phyloP scores from a whole-genome alignment of 805 yeast species.

The Kluyveromyces lactis region DNA sequence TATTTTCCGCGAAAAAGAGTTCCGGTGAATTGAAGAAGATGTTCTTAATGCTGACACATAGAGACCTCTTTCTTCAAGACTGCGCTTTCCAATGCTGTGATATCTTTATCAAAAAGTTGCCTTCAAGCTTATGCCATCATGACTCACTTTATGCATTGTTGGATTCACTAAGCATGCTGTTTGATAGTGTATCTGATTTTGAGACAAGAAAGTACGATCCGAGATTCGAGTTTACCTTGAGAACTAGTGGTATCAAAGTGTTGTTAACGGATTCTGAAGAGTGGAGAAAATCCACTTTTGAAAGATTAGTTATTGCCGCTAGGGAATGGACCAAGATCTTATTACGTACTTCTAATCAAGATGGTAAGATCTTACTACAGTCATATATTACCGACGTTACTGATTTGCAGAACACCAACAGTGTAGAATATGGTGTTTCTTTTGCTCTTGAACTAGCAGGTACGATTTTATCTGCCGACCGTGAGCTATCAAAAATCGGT shows the following conservation, averaged over 20 bases:
- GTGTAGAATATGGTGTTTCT: conserved; percentile 70
- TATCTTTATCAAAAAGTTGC: conserved; percentile 52
- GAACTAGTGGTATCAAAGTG: conserved; percentile 31
- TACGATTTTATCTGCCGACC: conserved; percentile 52
- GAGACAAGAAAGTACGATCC: conserved; percentile 83
- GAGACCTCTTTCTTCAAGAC: conserved; percentile 64
- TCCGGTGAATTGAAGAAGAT: conserved; percentile 65
- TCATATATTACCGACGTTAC: conserved; percentile 54
- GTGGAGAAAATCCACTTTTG: conserved; percentile 67
- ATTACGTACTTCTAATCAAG: conserved; percentile 54
- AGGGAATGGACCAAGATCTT: conserved; percentile 58
- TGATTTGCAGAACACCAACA: conserved; percentile 29
- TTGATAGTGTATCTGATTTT: conserved; percentile 75
- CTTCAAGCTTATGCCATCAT: conserved; percentile 72
- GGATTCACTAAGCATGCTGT: conserved; percentile 70
- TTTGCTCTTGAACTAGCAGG: conserved; percentile 91
- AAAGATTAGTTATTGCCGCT: conserved; percentile 49
- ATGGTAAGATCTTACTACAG: conserved; percentile 71
- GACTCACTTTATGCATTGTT: conserved; percentile 66
- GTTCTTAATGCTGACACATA: conserved; percentile 67
- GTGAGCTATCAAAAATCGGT: conserved; percentile 49
- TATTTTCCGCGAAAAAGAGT: conserved; percentile 48
- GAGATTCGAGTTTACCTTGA: conserved; percentile 49
- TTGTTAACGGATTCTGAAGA: conserved; percentile 58
- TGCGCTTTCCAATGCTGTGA: conserved; percentile 76